Evolutionary conservation across 306 rosid genomes (phyloP).

Genomic region (Vachellia pachyceras): DNA sequence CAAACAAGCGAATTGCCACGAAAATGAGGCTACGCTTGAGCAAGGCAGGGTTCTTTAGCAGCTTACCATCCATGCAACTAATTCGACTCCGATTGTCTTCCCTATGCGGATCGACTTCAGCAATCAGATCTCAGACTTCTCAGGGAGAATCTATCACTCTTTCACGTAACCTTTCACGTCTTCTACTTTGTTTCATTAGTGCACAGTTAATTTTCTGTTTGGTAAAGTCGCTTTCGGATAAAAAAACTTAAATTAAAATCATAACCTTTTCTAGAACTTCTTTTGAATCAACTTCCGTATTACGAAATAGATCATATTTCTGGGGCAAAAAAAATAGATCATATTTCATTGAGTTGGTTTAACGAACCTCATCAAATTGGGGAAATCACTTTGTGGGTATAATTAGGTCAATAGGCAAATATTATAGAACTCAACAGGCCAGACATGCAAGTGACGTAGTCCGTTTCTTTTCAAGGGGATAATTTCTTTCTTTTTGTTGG

Average conservation of each 20-base stretch:
- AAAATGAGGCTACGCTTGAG: background rate
- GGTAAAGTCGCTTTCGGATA: background rate
- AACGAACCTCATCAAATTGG: background rate
- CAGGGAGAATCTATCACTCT: slow-evolving; percentile 7
- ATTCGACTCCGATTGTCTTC: background rate
- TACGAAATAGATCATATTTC: background rate
- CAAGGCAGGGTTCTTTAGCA: background rate
- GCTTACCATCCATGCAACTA: background rate
- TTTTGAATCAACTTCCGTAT: background rate
- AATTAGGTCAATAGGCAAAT: background rate
- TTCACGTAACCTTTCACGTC: background rate
- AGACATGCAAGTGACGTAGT: background rate
- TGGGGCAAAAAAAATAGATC: too few relatives aligned
- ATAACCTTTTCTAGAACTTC: background rate
- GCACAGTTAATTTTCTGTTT: background rate
- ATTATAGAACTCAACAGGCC: background rate
- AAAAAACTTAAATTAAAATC: background rate
- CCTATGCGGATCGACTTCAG: background rate
- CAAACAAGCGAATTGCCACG: background rate
- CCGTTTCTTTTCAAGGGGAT: background rate
- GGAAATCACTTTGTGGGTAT: background rate
- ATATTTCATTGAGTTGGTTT: background rate
- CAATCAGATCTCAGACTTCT: slow-evolving; percentile 54
- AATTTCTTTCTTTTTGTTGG: background rate
- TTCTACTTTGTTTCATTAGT: background rate